Evolutionary conservation across 164 flowering plant genomes (phyloP).

Genomic region (Annona cherimola): DNA sequence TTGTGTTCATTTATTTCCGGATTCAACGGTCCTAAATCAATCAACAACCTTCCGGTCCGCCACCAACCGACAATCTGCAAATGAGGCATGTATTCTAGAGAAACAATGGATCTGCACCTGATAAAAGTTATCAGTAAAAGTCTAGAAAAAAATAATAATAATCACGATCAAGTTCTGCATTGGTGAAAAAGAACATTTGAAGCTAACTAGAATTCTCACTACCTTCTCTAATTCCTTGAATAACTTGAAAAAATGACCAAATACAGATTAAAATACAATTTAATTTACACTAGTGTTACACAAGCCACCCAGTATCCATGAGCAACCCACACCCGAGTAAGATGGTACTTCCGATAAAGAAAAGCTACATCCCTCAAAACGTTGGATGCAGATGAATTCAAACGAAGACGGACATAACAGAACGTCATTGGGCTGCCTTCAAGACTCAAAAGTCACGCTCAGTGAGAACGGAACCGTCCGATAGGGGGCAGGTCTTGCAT

Average conservation of each 20-base stretch:
- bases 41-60: too few relatives aligned
- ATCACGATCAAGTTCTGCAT: too few relatives aligned
- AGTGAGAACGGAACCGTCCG: not conserved
- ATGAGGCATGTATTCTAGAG: too few relatives aligned
- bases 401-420: not conserved
- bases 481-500: not conserved
- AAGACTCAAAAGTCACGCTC: not conserved
- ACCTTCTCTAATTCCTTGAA: not conserved
- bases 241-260: not conserved
- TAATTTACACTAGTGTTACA: conserved; percentile 21
- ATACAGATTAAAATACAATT: conserved; percentile 6
- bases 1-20: too few relatives aligned
- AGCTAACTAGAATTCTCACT: not conserved
- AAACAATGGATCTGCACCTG: too few relatives aligned
- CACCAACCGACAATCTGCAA: too few relatives aligned
- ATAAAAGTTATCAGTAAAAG: too few relatives aligned
- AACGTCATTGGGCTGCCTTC: not conserved
- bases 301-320: not conserved
- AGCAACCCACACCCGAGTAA: not conserved
- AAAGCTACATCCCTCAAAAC: not conserved
- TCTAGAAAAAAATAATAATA: too few relatives aligned
- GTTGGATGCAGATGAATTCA: not conserved
- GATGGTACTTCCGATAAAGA: not conserved
- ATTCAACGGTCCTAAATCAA: too few relatives aligned
- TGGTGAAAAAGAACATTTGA: not conserved